Conservation (phyloP, 148 eudicot genomes). For the Rhododendron henanense region DNA sequence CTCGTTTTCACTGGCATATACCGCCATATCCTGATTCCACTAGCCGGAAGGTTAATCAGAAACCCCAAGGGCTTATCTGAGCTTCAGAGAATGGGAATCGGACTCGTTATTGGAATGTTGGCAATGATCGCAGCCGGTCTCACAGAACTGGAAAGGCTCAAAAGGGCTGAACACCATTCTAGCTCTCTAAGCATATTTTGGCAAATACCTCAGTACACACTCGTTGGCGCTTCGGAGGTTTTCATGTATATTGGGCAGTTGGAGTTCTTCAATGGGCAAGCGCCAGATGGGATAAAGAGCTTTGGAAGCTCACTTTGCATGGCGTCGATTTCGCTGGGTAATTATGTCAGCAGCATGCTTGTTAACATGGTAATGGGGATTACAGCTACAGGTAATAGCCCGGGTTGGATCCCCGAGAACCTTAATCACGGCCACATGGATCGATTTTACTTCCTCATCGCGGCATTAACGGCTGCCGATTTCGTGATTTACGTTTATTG, state of each 20-base stretch:
- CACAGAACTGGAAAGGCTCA: slow-evolving; percentile 59
- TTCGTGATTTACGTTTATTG: slow-evolving; percentile 42
- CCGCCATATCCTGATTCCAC: slow-evolving; percentile 52
- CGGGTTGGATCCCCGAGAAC: slow-evolving; percentile 78
- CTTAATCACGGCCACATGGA: slow-evolving; percentile 75
- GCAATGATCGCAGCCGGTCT: slow-evolving; percentile 76
- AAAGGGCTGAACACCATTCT: slow-evolving; percentile 19
- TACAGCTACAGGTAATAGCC: slow-evolving; percentile 33
- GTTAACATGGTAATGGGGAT: slow-evolving; percentile 63
- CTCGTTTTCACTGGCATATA: slow-evolving; percentile 62
- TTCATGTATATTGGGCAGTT: slow-evolving; percentile 90
- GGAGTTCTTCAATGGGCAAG: slow-evolving; percentile 84
- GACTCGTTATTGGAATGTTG: slow-evolving; percentile 62
- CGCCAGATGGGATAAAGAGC: slow-evolving; percentile 91
- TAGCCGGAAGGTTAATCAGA: slow-evolving; percentile 43
- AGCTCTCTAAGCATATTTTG: slow-evolving; percentile 63
- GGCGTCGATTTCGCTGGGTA: slow-evolving; percentile 92
- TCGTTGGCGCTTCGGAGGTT: slow-evolving; percentile 84
- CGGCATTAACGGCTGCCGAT: slow-evolving; percentile 47
- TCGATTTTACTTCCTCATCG: slow-evolving; percentile 68
- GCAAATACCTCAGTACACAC: slow-evolving; percentile 80
- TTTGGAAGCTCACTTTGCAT: slow-evolving; percentile 88
- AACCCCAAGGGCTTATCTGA: slow-evolving; percentile 71
- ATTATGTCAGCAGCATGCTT: slow-evolving; percentile 61
- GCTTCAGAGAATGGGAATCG: slow-evolving; percentile 85